Evolutionary conservation across 768 basidiomycete genomes (phyloP).

Genomic region (Cubamyces lactineus): DNA sequence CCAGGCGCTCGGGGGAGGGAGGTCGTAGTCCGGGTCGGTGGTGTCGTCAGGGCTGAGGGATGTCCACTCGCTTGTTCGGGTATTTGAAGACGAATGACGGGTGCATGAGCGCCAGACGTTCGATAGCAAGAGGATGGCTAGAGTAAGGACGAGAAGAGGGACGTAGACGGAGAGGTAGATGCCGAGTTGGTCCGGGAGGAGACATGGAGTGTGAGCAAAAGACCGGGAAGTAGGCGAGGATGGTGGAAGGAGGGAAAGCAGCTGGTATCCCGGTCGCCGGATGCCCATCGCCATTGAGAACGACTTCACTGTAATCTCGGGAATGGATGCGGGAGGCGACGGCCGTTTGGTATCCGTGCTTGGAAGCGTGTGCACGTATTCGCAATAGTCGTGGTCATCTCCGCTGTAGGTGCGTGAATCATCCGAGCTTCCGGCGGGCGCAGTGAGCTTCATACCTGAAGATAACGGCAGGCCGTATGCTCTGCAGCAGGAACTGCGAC

Average conservation of each 20-base stretch:
- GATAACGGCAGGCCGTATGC: conserved; percentile 65
- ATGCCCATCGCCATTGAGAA: conserved; percentile 92
- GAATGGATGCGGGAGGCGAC: conserved; percentile 38
- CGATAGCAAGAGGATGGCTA: conserved; percentile 47
- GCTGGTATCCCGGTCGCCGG: conserved; percentile 82
- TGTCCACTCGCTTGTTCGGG: conserved; percentile 9
- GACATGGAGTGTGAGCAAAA: conserved; percentile 65
- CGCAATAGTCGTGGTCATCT: conserved; percentile 96
- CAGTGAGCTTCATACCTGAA: conserved; percentile 62
- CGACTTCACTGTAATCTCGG: conserved; percentile 87
- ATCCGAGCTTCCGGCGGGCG: neutral
- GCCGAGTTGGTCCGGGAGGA: conserved; percentile 81
- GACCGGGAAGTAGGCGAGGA: conserved; percentile 35
- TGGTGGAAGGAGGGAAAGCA: conserved; percentile 69
- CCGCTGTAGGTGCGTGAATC: conserved; percentile 51
- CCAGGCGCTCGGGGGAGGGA: conserved; percentile 29
- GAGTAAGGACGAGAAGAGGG: conserved; percentile 64
- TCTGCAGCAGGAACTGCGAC: conserved; percentile 66
- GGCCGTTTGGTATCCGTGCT: conserved; percentile 18
- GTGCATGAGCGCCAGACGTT: conserved; percentile 31
- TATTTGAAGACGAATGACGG: conserved; percentile 7
- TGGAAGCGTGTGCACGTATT: conserved; percentile 56
- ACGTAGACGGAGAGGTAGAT: conserved; percentile 78
- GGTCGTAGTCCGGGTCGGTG: conserved; percentile 23
- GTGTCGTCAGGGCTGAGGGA: conserved; percentile 8